Base-by-base conservation (phyloP, 2,329 filamentous ascomycete species). In the Didymella arachidicola region DNA sequence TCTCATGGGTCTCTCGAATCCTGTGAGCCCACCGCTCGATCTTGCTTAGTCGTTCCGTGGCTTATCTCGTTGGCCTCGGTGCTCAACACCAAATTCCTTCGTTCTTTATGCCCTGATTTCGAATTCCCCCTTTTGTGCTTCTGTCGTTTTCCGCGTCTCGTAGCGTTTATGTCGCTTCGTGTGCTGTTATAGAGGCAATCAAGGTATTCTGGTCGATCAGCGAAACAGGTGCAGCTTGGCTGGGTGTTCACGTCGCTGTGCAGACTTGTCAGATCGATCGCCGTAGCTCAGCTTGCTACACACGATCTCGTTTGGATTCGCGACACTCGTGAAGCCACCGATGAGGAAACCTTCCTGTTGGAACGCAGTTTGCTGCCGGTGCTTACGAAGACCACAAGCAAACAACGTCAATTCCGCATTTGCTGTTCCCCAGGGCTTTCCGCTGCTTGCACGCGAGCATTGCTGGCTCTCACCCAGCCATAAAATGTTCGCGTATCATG, bases 301-400 rank as follows among this genome's bases (percentile, higher is more conserved):
- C 7, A 25, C 38, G 11, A 19, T 14, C 19, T 14, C 19, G 11
- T 6, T 41, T 19, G 19, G 36, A 12, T 8, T 25, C 12, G n/a
- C 18, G 38, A 8, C 2, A 6, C 32, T 27, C 11, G 14, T 14
- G 8, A 19, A 4, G 27, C 27, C 18, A 11, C 12, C 29, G 18
- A 12, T 19, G 25, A 43, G 39, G 29, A 32, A 2, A 43, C 22
- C 29, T 49, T 16, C 18, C 30, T 14, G 36, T 41, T 41, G 36
- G 12, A 8, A 6, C 18, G 7, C n/a, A 6, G 51, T n/a, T 56
- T 56, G 53, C 45, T 56, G 45, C 45, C 49, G 38, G n/a, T 44
- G 2, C 7, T 19, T 18, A 38, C 22, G 22, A 39, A 11, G 11
- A 12, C 30, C 2, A 18, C 45, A 36, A 44, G 45, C 45, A 56